Evolutionary conservation across 805 yeast species (phyloP).

Genomic region (Sugiyamaella valdiviana): DNA sequence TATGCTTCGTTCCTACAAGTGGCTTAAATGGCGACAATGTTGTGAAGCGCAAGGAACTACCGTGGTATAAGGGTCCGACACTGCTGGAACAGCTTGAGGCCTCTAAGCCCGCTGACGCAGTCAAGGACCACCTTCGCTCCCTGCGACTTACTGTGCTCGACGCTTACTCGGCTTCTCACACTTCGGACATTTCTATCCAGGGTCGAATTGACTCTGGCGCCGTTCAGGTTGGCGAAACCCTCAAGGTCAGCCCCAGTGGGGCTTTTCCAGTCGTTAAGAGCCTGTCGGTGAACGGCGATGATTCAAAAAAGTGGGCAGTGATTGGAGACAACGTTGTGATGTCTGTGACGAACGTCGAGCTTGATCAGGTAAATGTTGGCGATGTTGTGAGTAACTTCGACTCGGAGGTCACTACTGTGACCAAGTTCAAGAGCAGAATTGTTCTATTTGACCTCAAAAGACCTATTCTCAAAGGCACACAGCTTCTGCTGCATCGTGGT

Average conservation of each 20-base stretch:
- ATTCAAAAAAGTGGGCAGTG: constrained; percentile 33
- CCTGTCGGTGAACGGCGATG: constrained; percentile 7
- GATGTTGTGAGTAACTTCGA: constrained; percentile 56
- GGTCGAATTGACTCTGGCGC: constrained; percentile 68
- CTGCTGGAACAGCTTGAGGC: constrained; percentile 22
- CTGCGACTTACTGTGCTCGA: constrained; percentile 63
- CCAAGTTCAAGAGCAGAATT: constrained; percentile 49
- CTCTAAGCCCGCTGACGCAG: neutral
- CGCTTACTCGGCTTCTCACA: constrained; percentile 45
- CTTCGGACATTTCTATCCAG: constrained; percentile 44
- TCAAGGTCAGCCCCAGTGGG: constrained; percentile 49
- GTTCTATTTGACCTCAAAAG: constrained; percentile 59
- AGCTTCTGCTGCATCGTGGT: constrained; percentile 71
- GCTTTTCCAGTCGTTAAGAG: constrained; percentile 24
- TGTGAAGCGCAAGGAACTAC: constrained; percentile 35
- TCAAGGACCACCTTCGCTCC: constrained; percentile 32
- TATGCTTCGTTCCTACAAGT: constrained; percentile 59
- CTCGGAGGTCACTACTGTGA: constrained; percentile 42
- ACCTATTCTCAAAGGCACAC: constrained; percentile 75
- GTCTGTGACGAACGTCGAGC: constrained; percentile 33
- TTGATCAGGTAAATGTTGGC: constrained; percentile 50
- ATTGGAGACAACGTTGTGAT: constrained; percentile 53
- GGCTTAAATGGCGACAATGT: constrained; percentile 67
- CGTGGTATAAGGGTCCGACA: constrained; percentile 47
- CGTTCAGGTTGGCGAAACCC: constrained; percentile 64